Conservation (phyloP, 495 filamentous ascomycete genomes). For the Paragyromitra xinjiangensis region DNA sequence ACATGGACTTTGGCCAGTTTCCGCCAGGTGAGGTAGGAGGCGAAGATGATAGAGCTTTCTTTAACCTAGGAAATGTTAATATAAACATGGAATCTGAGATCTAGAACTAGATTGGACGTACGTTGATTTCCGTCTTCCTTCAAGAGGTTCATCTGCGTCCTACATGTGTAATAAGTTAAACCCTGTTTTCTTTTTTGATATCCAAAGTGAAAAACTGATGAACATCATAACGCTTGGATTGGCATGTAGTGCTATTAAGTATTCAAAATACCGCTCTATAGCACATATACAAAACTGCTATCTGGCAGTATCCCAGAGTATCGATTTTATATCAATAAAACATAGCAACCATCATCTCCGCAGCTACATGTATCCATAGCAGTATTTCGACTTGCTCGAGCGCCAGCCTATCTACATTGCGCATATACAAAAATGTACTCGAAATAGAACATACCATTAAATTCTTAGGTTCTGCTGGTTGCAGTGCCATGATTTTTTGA, state of each 20-base stretch:
- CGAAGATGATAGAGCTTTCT: conserved; percentile 46
- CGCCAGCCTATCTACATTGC: not conserved
- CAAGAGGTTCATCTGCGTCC: conserved; percentile 51
- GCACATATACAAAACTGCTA: not conserved
- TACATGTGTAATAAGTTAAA: conserved; percentile 30
- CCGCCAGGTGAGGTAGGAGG: conserved; percentile 49
- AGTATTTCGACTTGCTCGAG: not conserved
- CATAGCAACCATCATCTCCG: not conserved
- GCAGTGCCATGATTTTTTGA: conserved; percentile 53
- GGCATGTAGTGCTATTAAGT: conserved; percentile 7
- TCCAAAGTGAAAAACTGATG: conserved; percentile 1
- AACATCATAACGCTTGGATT: not conserved
- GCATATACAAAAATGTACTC: not conserved
- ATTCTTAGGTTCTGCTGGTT: conserved; percentile 40
- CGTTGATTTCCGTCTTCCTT: conserved; percentile 53
- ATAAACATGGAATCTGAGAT: conserved; percentile 9
- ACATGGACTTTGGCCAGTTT: conserved; percentile 56
- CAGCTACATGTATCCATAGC: not conserved
- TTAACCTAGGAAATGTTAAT: conserved; percentile 34
- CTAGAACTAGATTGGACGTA: conserved; percentile 19
- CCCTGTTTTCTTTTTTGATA: not conserved
- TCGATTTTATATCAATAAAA: conserved; percentile 8
- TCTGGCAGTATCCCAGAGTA: not conserved
- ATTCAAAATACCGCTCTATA: not conserved
- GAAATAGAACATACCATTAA: conserved; percentile 38